Conservation (phyloP, 2,329 filamentous ascomycete species). For the Macrophomina tecta region DNA sequence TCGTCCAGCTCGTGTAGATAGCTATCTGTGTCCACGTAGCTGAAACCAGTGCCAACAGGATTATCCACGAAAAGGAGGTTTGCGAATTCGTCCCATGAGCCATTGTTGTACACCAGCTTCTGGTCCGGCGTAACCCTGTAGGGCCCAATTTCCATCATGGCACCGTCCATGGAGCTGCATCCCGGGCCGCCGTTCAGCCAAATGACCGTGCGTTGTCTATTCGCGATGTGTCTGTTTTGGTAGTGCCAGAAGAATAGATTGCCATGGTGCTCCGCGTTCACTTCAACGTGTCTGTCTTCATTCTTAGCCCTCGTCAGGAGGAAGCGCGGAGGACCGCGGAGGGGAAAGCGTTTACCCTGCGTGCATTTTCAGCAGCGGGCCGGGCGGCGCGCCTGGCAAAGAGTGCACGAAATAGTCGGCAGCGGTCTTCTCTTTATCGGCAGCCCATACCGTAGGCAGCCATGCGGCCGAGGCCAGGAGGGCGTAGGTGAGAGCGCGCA, state of each 20-base stretch:
- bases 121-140: constrained; percentile 80
- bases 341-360: constrained; percentile 70
- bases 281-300: constrained; percentile 79
- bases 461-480: constrained; percentile 41
- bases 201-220: constrained; percentile 86
- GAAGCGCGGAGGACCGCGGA: not conserved
- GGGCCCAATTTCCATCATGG: constrained; percentile 94
- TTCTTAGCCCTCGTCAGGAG: constrained; percentile 15
- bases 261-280: constrained; percentile 82
- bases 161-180: constrained; percentile 96
- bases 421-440: constrained; percentile 62
- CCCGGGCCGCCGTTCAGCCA: constrained; percentile 98
- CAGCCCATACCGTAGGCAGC: constrained; percentile 35
- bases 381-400: constrained; percentile 82
- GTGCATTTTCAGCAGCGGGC: constrained; percentile 91
- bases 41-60: constrained; percentile 94
- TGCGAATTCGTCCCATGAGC: constrained; percentile 98
- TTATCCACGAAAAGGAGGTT: constrained; percentile 97
- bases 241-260: constrained; percentile 99
- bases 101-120: constrained; percentile 80
- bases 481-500: constrained; percentile 41
- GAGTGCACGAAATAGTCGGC: constrained; percentile 90
- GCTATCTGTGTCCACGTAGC: constrained; percentile 89
- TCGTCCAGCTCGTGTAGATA: constrained; percentile 84
- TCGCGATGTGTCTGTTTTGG: constrained; percentile 92